A percentile compares a stretch with the other conserved stretches of the same genome.
phyloP scores from a whole-genome alignment of 2,329 filamentous ascomycete species.

The Arachnopeziza araneosa region DNA sequence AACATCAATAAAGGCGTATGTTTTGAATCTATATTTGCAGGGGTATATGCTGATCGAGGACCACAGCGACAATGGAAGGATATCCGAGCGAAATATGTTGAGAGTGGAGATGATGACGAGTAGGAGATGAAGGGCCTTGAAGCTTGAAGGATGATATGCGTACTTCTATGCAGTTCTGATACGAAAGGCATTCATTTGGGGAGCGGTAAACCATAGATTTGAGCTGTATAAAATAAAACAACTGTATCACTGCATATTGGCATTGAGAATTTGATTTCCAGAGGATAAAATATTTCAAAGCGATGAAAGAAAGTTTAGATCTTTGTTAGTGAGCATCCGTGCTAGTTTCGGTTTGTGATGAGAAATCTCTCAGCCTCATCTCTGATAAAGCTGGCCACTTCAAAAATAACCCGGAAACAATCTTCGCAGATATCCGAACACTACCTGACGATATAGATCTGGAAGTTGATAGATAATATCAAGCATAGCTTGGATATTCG shows the following conservation, averaged over 20 bases:
- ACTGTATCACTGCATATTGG: neutral
- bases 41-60: constrained; percentile 28
- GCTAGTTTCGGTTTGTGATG: neutral
- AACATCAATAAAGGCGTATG: constrained; percentile 84
- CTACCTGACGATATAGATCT: neutral
- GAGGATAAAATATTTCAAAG: neutral
- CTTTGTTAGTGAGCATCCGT: neutral
- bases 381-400: neutral
- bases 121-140: neutral
- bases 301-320: neutral
- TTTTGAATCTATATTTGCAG: constrained; percentile 24
- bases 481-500: neutral
- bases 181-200: constrained; percentile 2
- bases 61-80: constrained; percentile 99
- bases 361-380: neutral
- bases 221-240: constrained; percentile 26
- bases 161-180: neutral
- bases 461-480: neutral
- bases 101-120: constrained; percentile 54
- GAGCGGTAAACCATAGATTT: neutral
- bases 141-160: neutral
- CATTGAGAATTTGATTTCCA: neutral
- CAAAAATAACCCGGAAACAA: neutral
- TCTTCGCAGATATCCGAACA: neutral
- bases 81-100: constrained; percentile 84